Percentiles rank a stretch among this genome's conserved stretches.
Conservation (phyloP, 2,329 filamentous ascomycete genomes). For the Arachnomyces sp. region DNA sequence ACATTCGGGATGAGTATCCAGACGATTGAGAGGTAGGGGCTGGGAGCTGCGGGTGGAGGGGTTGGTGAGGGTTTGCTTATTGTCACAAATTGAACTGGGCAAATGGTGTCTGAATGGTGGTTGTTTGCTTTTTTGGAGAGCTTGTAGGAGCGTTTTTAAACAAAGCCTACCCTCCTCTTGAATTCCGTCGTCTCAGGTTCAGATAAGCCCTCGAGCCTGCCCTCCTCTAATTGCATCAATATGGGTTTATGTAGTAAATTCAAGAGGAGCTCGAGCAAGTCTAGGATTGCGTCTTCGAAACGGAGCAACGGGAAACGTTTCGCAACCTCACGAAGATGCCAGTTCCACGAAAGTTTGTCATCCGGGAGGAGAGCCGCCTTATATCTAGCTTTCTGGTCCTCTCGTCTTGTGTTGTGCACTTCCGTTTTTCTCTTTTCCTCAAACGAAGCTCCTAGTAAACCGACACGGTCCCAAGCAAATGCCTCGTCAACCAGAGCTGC, state of each 20-base stretch:
- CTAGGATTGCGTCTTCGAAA: slow-evolving; percentile 35
- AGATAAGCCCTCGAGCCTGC: slow-evolving; percentile 34
- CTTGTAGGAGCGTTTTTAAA: too few relatives aligned
- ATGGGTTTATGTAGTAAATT: slow-evolving; percentile 39
- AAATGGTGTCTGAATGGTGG: too few relatives aligned
- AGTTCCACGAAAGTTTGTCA: slow-evolving; percentile 11
- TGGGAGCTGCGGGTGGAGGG: too few relatives aligned
- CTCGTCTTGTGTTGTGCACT: slow-evolving; percentile 15
- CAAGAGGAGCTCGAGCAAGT: slow-evolving; percentile 39
- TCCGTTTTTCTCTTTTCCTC: slow-evolving; percentile 28
- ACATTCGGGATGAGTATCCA: slow-evolving; percentile 73
- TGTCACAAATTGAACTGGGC: too few relatives aligned
- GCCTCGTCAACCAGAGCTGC: slow-evolving; percentile 34
- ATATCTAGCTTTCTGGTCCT: slow-evolving; percentile 7
- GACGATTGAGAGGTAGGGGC: slow-evolving; percentile 54
- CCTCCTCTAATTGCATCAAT: slow-evolving; percentile 46
- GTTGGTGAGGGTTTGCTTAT: too few relatives aligned
- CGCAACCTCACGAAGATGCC: slow-evolving; percentile 22
- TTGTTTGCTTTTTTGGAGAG: too few relatives aligned
- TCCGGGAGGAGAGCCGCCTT: slow-evolving; percentile 10
- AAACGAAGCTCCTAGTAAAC: slow-evolving; percentile 21
- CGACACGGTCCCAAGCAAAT: slow-evolving; percentile 39
- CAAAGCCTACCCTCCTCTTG: slow-evolving; percentile 20
- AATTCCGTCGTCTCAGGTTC: slow-evolving; percentile 30
- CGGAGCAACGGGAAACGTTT: slow-evolving; percentile 22